Conservation (phyloP, 2,329 filamentous ascomycete genomes). For the Arthrobotrys megalospora region DNA sequence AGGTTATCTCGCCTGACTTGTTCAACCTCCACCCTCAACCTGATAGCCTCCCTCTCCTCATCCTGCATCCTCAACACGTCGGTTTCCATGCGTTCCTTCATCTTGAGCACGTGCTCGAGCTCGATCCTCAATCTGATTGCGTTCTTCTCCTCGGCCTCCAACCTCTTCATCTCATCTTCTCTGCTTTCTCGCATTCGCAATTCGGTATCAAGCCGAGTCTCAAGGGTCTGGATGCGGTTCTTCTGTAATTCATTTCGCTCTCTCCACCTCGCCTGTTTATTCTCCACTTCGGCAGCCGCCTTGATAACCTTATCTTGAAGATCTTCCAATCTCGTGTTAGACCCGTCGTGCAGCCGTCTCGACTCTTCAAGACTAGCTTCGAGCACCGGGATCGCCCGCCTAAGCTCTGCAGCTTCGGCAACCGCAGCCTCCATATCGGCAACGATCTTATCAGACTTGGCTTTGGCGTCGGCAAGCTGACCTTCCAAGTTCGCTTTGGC, state of each 20-base stretch:
- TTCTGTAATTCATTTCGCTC: constrained; percentile 84
- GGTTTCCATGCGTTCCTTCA: constrained; percentile 73
- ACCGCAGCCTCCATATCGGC: constrained; percentile 73
- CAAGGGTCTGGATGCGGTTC: constrained; percentile 84
- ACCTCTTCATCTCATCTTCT: constrained; percentile 77
- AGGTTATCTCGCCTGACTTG: constrained; percentile 61
- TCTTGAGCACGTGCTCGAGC: constrained; percentile 62
- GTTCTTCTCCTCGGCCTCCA: constrained; percentile 76
- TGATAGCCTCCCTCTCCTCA: constrained; percentile 76
- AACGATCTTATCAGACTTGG: constrained; percentile 74
- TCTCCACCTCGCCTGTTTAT: constrained; percentile 84
- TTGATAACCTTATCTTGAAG: constrained; percentile 89
- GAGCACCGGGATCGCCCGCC: constrained; percentile 80
- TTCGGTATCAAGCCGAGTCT: constrained; percentile 82
- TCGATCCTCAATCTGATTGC: constrained; percentile 69
- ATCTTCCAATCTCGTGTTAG: constrained; percentile 85
- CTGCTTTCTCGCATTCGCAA: constrained; percentile 78
- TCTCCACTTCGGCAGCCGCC: constrained; percentile 82
- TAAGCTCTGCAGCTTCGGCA: constrained; percentile 79
- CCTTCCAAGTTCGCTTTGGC: constrained; percentile 76
- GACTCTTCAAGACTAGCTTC: constrained; percentile 87
- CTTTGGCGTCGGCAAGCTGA: constrained; percentile 76
- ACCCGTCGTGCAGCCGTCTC: constrained; percentile 84
- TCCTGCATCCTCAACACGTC: constrained; percentile 77
- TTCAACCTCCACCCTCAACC: constrained; percentile 60